Evolutionary conservation across 2,329 filamentous ascomycete species (phyloP).

Genomic region (Botrytis aclada): DNA sequence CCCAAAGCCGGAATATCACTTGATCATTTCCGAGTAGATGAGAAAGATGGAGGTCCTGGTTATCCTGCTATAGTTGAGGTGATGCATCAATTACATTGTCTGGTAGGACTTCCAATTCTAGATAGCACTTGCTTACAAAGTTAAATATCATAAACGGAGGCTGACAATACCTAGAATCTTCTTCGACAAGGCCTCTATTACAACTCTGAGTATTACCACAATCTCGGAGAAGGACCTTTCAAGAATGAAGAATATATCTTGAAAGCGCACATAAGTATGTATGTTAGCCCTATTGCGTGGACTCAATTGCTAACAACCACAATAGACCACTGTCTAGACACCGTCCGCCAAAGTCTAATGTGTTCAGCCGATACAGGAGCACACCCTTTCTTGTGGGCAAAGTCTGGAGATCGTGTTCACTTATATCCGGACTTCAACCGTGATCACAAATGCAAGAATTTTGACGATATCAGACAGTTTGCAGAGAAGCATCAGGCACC

Average conservation of each 20-base stretch:
- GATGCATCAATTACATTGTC: conserved; percentile 12
- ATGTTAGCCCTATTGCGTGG: neutral
- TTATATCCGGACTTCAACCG: conserved; percentile 54
- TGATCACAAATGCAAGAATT: conserved; percentile 51
- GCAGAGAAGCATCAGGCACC: conserved; percentile 47
- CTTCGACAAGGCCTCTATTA: conserved; percentile 50
- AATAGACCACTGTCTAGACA: conserved; percentile 51
- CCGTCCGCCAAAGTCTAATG: conserved; percentile 53
- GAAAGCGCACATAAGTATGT: conserved; percentile 43
- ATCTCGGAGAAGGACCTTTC: conserved; percentile 46
- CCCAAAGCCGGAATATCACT: conserved; percentile 2
- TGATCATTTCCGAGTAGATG: conserved; percentile 8
- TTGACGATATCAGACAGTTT: conserved; percentile 50
- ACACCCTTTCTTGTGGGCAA: conserved; percentile 53
- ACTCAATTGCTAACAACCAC: neutral
- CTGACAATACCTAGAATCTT: conserved; percentile 40
- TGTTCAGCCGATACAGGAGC: conserved; percentile 52
- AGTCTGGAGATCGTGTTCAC: conserved; percentile 40
- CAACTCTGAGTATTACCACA: conserved; percentile 51
- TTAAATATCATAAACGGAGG: neutral
- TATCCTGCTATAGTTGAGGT: conserved; percentile 6
- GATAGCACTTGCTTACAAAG: neutral
- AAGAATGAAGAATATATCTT: conserved; percentile 48
- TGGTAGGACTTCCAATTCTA: conserved; percentile 1
- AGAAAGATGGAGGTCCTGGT: conserved; percentile 11